Conservation (phyloP, 2,329 filamentous ascomycete genomes). For the Ophiostoma sp. region DNA sequence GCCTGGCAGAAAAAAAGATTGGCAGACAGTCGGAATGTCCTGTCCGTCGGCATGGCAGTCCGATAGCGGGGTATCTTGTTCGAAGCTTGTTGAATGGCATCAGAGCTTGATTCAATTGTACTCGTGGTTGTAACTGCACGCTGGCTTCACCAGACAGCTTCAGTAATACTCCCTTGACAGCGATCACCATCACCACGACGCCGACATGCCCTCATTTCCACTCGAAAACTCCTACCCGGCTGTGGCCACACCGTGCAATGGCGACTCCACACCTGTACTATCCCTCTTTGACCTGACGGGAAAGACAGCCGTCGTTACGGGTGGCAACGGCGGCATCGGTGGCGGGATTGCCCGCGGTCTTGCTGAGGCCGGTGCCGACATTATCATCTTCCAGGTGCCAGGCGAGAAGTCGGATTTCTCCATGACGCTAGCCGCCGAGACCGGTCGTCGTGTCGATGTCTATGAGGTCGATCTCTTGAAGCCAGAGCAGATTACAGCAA, state of each 20-base stretch:
- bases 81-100: no score
- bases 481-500: neutral
- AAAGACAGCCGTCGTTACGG: slow-evolving; percentile 2
- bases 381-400: slow-evolving; percentile 28
- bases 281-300: slow-evolving; percentile 23
- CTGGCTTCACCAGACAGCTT: neutral
- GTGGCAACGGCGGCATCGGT: slow-evolving; percentile 19
- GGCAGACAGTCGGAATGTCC: neutral
- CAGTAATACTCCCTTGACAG: neutral
- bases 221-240: neutral
- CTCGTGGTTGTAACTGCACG: no score
- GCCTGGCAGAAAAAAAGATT: no score
- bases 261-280: slow-evolving; percentile 12
- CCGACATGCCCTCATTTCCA: slow-evolving; percentile 12
- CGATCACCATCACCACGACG: neutral
- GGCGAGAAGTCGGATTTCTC: slow-evolving; percentile 26
- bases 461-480: slow-evolving; percentile 1
- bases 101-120: no score
- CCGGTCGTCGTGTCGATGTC: neutral
- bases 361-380: slow-evolving; percentile 22
- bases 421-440: neutral
- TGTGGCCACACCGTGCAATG: slow-evolving; percentile 13
- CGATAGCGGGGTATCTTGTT: neutral
- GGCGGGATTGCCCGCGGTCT: slow-evolving; percentile 15
- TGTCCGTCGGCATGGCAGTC: neutral